Evolutionary conservation across 75 land plant genomes (phyloP), one percentile per base, ranked within the genome.

Genomic region (Cupressus sempervirens): DNA sequence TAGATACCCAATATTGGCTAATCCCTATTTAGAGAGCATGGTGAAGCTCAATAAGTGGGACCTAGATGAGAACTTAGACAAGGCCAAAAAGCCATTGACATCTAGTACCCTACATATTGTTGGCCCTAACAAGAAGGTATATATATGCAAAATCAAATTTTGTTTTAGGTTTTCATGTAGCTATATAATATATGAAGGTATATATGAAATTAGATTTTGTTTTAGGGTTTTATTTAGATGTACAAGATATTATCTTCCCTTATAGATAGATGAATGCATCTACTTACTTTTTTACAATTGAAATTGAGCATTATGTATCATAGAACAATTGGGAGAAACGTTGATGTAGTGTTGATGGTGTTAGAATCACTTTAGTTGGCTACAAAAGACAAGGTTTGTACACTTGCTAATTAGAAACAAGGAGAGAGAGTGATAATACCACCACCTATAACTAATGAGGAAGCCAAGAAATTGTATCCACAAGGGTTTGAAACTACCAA

Each of bases 271-370:
- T 82, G 11, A 53, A 12, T 45, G 20, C 2, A 29, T 58, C 15
- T 73, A 6, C 30, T 7, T 16, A 80, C 16, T 29, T 65, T 75
- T 84, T 30, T 83, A 40, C 84, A 94, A 93, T 45, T 97, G 38
- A 98, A 93, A 91, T 75, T 93, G 90, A 96, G 99, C 86, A 92
- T 98, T 82, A 81, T 98, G 82, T 96, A 96, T 87, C 99, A 98
- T 29, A 93, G 92, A 9, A 85, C 89, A 23, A 93, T 93, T 26
- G 99, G 99, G 35, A 84, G 99, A 53, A 96, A 98, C 92, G 89
- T 98, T 88, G 96, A 98, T 14, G 99, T 96, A 85, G 98, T 98
- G 85, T 5, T 98, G 88, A 90, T 98, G 72, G 96, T 84, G 50
- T 1, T 98, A 87, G 97, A 98, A 56, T 87, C 99, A 2, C 93